These are phyloP conservation scores for Zoysia japonica DNA, from an alignment of 176 grass and related monocot species.

Conservation along the genomic window DNA sequence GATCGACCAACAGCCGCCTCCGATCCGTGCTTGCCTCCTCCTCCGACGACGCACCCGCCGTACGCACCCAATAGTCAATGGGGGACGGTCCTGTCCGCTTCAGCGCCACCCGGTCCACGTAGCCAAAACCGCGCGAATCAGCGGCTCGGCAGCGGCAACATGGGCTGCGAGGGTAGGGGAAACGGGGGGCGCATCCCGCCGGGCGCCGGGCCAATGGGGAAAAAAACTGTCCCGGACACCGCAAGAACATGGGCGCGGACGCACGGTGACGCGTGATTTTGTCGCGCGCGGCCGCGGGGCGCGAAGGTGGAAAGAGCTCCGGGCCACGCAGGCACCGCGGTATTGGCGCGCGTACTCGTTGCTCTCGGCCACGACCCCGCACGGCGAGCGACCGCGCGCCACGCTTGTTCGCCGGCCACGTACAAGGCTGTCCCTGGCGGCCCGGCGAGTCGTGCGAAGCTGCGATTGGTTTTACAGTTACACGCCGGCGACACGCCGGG, in stretches of 20 bases:
- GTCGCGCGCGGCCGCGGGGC: constrained; percentile 3
- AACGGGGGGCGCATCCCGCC: background rate
- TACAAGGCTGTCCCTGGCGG: background rate
- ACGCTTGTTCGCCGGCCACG: background rate
- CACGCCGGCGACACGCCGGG: background rate
- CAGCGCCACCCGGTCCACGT: background rate
- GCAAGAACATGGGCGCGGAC: constrained; percentile 30
- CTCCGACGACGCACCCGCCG: no score
- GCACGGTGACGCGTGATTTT: constrained; percentile 17
- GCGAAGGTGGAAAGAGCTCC: background rate
- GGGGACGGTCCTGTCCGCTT: background rate
- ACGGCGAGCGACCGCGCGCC: background rate
- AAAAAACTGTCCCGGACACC: background rate
- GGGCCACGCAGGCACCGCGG: background rate
- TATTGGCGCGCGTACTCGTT: no score
- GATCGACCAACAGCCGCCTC: background rate
- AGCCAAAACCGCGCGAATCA: constrained; percentile 1
- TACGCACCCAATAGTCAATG: background rate
- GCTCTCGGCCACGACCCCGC: no score
- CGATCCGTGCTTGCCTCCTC: no score
- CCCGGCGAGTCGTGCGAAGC: background rate
- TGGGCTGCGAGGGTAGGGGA: background rate
- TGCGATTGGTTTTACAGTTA: background rate
- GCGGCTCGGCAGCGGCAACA: background rate
- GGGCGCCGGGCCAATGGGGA: background rate